These are phyloP conservation scores for Pochonia chlamydosporia DNA, from an alignment of 2,329 filamentous ascomycete genomes.

Conservation along the genomic window DNA sequence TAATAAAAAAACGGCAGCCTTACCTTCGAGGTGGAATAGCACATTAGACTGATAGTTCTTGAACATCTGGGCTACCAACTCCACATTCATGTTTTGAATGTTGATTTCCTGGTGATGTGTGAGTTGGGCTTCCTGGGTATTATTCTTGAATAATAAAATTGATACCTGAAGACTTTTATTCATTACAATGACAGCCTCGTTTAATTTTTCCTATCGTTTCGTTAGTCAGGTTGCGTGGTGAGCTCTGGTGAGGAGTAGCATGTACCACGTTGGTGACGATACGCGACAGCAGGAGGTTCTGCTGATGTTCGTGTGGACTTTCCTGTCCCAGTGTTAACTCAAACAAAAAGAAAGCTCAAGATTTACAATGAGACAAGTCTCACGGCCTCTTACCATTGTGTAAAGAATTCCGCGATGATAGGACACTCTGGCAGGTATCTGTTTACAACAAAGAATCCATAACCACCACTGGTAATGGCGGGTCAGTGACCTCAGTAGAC, in stretches of 20 bases:
- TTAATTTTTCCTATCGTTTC: slow-evolving; percentile 79
- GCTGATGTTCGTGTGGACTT: slow-evolving; percentile 95
- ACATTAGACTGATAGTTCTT: slow-evolving; percentile 99
- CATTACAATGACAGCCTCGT: slow-evolving; percentile 86
- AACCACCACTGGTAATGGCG: neutral
- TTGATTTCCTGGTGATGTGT: slow-evolving; percentile 72
- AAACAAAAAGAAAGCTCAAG: neutral
- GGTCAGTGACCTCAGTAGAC: slow-evolving; percentile 8
- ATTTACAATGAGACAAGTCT: too few relatives aligned
- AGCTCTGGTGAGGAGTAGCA: neutral
- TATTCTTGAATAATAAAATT: neutral
- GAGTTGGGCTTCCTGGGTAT: neutral
- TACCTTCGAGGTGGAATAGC: slow-evolving; percentile 94
- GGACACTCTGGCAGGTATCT: neutral
- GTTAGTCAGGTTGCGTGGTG: neutral
- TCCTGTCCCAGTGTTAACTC: slow-evolving; percentile 48
- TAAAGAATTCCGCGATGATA: too few relatives aligned
- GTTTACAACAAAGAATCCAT: neutral
- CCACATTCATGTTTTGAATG: slow-evolving; percentile 97
- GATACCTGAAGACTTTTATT: slow-evolving; percentile 83
- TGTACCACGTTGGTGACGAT: slow-evolving; percentile 96
- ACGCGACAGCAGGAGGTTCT: slow-evolving; percentile 84
- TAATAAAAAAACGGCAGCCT: slow-evolving; percentile 6
- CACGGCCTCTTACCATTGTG: neutral
- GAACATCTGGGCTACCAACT: slow-evolving; percentile 98